These are phyloP conservation scores for Chytriomyces sp. DNA, from an alignment of 192 early-diverging fungal species.

Conservation along the genomic window DNA sequence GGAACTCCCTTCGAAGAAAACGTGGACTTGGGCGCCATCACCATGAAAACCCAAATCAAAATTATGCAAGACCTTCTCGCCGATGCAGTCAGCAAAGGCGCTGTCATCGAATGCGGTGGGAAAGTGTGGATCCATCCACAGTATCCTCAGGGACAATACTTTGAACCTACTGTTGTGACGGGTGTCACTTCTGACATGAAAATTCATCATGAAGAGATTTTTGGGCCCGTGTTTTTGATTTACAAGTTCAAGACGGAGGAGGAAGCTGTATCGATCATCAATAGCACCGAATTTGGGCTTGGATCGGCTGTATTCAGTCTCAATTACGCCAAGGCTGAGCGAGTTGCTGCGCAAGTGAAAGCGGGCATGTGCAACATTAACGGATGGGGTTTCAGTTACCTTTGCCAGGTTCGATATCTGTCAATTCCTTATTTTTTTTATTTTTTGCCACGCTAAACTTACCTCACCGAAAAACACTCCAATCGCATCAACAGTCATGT, in stretches of 20 bases:
- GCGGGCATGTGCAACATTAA: constrained; percentile 86
- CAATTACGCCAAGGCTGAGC: constrained; percentile 63
- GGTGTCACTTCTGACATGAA: constrained; percentile 72
- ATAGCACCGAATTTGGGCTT: constrained; percentile 75
- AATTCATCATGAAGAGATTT: constrained; percentile 85
- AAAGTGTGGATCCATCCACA: constrained; percentile 68
- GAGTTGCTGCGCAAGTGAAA: constrained; percentile 66
- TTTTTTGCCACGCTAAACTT: neutral
- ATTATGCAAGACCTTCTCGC: constrained; percentile 68
- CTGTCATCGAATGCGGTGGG: constrained; percentile 74
- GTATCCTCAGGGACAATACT: constrained; percentile 53
- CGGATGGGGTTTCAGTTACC: constrained; percentile 84
- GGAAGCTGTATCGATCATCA: constrained; percentile 67
- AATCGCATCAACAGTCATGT: constrained; percentile 1
- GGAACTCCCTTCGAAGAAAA: constrained; percentile 73
- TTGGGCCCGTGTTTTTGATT: constrained; percentile 89
- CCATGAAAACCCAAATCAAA: constrained; percentile 69
- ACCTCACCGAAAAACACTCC: no score
- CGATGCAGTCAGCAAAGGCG: constrained; percentile 80
- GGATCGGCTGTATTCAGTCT: constrained; percentile 80
- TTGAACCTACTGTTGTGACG: constrained; percentile 78
- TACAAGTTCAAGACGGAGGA: constrained; percentile 79
- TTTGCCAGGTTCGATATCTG: constrained; percentile 62
- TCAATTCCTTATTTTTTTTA: neutral
- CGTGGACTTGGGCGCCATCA: constrained; percentile 85